Evolutionary conservation across 495 filamentous ascomycete species (phyloP), one percentile per base, ranked within the genome.

Genomic region (Geopyxis carbonaria): DNA sequence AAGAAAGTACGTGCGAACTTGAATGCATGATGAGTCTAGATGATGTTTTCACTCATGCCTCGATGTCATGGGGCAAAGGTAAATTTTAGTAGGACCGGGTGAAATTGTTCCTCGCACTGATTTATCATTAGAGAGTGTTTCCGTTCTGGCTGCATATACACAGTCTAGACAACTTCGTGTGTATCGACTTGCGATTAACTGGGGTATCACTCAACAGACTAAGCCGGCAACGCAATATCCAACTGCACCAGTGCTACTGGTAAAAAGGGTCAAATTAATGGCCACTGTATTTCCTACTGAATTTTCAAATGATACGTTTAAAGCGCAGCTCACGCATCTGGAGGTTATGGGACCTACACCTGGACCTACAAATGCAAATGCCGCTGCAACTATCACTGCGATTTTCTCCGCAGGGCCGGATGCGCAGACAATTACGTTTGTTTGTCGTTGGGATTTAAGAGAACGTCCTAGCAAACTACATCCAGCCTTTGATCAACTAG

Each of bases 21-120:
- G 53, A 56, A 36, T 42, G 43, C 10, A 45, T 48, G 38, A 42
- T 41, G 2, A 46, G 42, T 18, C 22, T 52, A 14, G 53, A 51
- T 15, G 52, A 56, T 37, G 19, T 56, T 13, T 56, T 56, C 18
- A 45, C 53, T n/a, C 53, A 56, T 40, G 53, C 53, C 3, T 42
- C 52, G 5, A 57, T 56, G 18, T 51, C 53, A 11, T 56, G 47
- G 38, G 47, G 42, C 18, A 49, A 46, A 46, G 52, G 53, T 55
- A 42, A 5, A n/a, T n/a, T n/a, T n/a, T n/a, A n/a, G n/a, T n/a
- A n/a, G n/a, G n/a, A n/a, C n/a, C n/a, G n/a, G n/a, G n/a, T n/a
- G n/a, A n/a, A n/a, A n/a, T n/a, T n/a, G n/a, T n/a, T n/a, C n/a
- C n/a, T n/a, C n/a, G n/a, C n/a, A n/a, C n/a, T n/a, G n/a, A n/a